phyloP scores from a whole-genome alignment of 1,284 basidiomycete species.

The Phellinidium pouzarii region DNA sequence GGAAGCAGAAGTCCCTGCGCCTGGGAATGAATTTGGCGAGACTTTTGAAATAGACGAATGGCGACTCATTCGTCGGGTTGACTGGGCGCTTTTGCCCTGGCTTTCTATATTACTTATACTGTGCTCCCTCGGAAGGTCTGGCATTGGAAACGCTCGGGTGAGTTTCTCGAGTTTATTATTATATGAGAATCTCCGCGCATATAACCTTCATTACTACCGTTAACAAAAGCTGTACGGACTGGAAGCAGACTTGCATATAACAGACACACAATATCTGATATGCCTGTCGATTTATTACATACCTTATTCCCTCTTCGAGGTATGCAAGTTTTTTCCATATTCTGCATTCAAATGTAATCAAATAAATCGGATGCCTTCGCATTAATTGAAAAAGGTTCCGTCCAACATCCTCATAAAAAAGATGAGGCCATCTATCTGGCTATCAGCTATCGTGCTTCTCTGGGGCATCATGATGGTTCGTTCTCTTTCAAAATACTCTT shows the following conservation, averaged over 20 bases:
- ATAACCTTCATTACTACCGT: background rate
- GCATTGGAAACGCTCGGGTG: constrained; percentile 76
- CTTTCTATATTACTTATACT: constrained; percentile 67
- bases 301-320: constrained; percentile 60
- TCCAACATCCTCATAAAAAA: constrained; percentile 67
- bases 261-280: constrained; percentile 58
- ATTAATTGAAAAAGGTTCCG: constrained; percentile 41
- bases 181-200: background rate
- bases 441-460: constrained; percentile 52
- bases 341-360: background rate
- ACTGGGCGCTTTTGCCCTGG: constrained; percentile 62
- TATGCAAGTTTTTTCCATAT: constrained; percentile 26
- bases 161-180: constrained; percentile 9
- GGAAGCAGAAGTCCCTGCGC: background rate
- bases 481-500: constrained; percentile 8
- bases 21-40: background rate
- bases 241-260: constrained; percentile 47
- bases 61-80: constrained; percentile 58
- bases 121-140: constrained; percentile 70
- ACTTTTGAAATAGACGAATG: constrained; percentile 47
- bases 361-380: background rate
- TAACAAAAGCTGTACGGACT: constrained; percentile 45
- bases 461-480: constrained; percentile 69
- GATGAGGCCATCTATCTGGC: constrained; percentile 57
- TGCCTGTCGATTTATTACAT: constrained; percentile 59